Conservation (phyloP, 2,329 filamentous ascomycete species). For the Exophiala alcalophila region DNA sequence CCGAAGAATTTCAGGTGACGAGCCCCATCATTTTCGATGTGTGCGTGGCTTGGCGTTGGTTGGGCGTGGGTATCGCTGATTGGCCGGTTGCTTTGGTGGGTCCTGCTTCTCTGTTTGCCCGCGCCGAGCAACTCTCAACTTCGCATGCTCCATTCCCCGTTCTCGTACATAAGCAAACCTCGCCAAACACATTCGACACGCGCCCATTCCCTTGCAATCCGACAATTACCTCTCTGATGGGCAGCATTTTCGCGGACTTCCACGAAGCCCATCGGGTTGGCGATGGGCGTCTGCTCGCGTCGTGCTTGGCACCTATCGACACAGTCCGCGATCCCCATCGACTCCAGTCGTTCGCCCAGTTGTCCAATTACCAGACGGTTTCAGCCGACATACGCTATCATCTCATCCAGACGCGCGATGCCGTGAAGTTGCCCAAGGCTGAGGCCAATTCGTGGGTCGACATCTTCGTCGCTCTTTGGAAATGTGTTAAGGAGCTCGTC, state of each 20-base stretch:
- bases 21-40: constrained; percentile 10
- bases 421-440: constrained; percentile 57
- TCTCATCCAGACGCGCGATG: constrained; percentile 62
- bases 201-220: neutral
- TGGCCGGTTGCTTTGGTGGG: neutral
- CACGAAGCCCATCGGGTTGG: constrained; percentile 61
- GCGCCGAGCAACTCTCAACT: neutral
- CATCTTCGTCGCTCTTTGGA: constrained; percentile 81
- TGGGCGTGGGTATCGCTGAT: neutral
- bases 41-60: constrained; percentile 9
- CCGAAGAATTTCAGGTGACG: constrained; percentile 6
- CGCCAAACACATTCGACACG: neutral
- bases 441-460: constrained; percentile 83
- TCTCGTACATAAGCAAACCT: constrained; percentile 18
- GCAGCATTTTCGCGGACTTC: constrained; percentile 71
- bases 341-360: constrained; percentile 67
- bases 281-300: constrained; percentile 71
- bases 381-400: constrained; percentile 68
- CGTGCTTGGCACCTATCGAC: constrained; percentile 69
- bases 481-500: constrained; percentile 70
- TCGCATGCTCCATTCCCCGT: no score
- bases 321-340: constrained; percentile 61
- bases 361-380: constrained; percentile 64
- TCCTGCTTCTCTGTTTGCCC: constrained; percentile 5
- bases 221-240: constrained; percentile 54